Percentiles rank a stretch among this genome's conserved stretches.
Conservation (phyloP, 805 yeast genomes). For the Helenozyma rhizophorensis region DNA sequence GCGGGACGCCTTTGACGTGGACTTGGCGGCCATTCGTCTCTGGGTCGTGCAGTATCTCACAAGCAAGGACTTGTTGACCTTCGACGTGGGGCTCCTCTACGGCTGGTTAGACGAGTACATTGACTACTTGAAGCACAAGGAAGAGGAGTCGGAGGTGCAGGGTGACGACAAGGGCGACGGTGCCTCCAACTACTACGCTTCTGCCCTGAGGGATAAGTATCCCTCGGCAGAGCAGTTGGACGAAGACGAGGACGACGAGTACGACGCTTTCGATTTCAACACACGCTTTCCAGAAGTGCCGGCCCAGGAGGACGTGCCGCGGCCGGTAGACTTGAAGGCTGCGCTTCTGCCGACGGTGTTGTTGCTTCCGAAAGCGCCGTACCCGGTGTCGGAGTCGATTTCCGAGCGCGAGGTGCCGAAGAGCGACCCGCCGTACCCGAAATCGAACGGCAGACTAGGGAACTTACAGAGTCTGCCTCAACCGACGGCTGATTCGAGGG, state of each 20-base stretch:
- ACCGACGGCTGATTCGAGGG: too few relatives aligned
- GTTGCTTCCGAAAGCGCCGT: too few relatives aligned
- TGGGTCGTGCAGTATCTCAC: constrained; percentile 27
- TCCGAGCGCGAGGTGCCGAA: too few relatives aligned
- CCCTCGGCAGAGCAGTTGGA: too few relatives aligned
- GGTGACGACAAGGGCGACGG: background rate
- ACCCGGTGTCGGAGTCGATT: too few relatives aligned
- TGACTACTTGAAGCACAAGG: constrained; percentile 24
- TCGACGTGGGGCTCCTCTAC: constrained; percentile 32
- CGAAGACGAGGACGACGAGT: constrained; percentile 1
- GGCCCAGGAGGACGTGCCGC: background rate
- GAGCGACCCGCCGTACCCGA: too few relatives aligned
- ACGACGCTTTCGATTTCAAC: constrained; percentile 10
- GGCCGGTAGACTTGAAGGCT: too few relatives aligned
- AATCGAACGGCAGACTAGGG: too few relatives aligned
- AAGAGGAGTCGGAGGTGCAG: background rate
- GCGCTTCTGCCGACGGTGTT: too few relatives aligned
- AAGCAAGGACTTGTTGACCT: constrained; percentile 26
- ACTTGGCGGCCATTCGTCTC: constrained; percentile 18
- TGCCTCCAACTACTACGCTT: background rate
- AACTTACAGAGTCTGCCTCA: too few relatives aligned
- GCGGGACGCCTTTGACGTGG: constrained; percentile 17
- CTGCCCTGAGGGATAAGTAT: background rate
- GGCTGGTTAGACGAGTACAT: constrained; percentile 38
- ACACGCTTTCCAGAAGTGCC: constrained; percentile 11